A percentile compares a stretch with the other conserved stretches of the same genome.
Conservation (phyloP, 1,139 yeast species). For the Yamadazyma pseudoaaseri region DNA sequence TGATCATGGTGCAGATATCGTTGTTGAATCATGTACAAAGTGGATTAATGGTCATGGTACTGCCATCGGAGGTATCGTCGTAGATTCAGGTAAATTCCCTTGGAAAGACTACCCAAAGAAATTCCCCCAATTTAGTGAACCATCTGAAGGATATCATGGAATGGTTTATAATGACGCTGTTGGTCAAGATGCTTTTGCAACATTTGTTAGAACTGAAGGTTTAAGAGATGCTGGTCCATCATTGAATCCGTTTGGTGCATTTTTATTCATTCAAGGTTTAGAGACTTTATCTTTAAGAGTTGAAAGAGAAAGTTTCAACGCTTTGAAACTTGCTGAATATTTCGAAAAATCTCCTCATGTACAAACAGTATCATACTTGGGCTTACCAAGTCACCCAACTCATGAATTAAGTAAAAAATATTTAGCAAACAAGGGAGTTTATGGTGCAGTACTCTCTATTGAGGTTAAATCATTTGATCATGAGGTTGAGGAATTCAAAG, state of each 20-base stretch:
- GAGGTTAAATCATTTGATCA: conserved; percentile 71
- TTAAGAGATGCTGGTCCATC: conserved; percentile 92
- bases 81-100: conserved; percentile 90
- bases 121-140: conserved; percentile 87
- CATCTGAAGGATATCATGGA: conserved; percentile 94
- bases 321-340: conserved; percentile 76
- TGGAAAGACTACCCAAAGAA: conserved; percentile 84
- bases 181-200: conserved; percentile 77
- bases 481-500: conserved; percentile 53
- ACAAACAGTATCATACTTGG: conserved; percentile 88
- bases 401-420: conserved; percentile 84
- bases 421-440: conserved; percentile 59
- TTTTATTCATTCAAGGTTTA: conserved; percentile 83
- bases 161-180: conserved; percentile 76
- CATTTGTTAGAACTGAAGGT: conserved; percentile 79
- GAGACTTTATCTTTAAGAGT: conserved; percentile 92
- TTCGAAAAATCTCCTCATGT: conserved; percentile 74
- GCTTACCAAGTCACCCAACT: conserved; percentile 77
- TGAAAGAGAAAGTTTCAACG: conserved; percentile 85
- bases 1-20: conserved; percentile 85
- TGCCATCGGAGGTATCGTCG: conserved; percentile 87
- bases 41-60: conserved; percentile 99
- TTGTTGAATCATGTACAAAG: conserved; percentile 89
- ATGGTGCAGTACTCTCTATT: conserved; percentile 84
- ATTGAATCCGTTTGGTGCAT: conserved; percentile 84